Conservation (phyloP, 129 eudicot species). For the Pseudognaphalium luteoalbum region DNA sequence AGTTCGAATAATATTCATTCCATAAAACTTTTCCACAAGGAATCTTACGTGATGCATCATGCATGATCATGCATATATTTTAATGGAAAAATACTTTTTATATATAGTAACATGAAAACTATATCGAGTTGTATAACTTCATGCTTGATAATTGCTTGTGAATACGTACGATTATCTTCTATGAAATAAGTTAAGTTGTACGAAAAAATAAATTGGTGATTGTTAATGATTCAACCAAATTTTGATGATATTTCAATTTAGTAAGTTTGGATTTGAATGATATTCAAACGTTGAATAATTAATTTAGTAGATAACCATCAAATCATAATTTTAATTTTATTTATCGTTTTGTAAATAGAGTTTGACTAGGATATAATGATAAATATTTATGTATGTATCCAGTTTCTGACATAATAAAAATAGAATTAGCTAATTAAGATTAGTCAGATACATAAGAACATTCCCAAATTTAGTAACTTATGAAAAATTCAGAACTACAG, state of each 20-base stretch:
- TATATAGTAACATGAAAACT: not conserved
- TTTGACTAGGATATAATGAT: not conserved
- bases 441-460: too few species aligned
- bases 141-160: conserved; percentile 5
- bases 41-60: not conserved
- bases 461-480: too few species aligned
- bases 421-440: too few species aligned
- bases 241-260: not conserved
- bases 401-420: too few species aligned
- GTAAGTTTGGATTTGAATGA: not conserved
- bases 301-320: not conserved
- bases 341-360: not conserved
- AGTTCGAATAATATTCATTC: not conserved
- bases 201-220: not conserved
- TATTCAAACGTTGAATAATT: not conserved
- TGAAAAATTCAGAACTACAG: too few species aligned
- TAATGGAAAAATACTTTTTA: not conserved
- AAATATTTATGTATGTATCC: not conserved
- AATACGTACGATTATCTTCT: not conserved
- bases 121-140: not conserved
- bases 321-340: not conserved
- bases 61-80: not conserved
- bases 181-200: not conserved
- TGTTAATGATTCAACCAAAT: not conserved
- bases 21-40: not conserved